phyloP scores from a whole-genome alignment of 176 grass and related monocot genomes.

The Phyllostachys edulis region DNA sequence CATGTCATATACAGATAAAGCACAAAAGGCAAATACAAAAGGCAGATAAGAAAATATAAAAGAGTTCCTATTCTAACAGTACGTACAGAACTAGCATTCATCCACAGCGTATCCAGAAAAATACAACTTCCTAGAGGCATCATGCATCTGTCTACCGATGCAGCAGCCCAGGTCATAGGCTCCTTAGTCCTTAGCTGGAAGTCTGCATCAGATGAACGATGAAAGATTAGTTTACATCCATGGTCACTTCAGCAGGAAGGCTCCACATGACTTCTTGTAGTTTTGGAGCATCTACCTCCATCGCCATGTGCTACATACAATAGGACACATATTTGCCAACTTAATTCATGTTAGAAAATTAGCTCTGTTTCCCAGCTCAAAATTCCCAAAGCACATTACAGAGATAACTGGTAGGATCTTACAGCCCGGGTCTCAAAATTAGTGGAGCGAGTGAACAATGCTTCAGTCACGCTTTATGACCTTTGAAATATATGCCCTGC shows the following conservation, averaged over 20 bases:
- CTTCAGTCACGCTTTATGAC: constrained; percentile 69
- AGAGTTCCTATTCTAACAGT: too few relatives aligned
- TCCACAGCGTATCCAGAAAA: not conserved
- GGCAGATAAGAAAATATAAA: too few relatives aligned
- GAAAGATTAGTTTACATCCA: not conserved
- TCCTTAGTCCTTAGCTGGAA: constrained; percentile 3
- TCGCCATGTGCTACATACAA: not conserved
- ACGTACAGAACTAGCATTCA: not conserved
- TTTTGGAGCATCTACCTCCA: not conserved
- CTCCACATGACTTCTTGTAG: not conserved
- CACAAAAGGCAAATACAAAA: too few relatives aligned
- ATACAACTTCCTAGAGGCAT: not conserved
- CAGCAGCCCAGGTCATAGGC: not conserved
- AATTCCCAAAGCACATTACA: not conserved
- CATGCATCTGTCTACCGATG: not conserved
- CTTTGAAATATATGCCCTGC: constrained; percentile 66
- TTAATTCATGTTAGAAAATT: not conserved
- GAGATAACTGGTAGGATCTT: not conserved
- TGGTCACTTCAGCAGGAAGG: not conserved
- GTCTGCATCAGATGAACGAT: not conserved
- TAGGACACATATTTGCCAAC: not conserved
- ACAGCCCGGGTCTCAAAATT: not conserved
- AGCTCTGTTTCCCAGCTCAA: not conserved
- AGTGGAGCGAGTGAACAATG: not conserved
- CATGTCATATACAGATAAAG: too few relatives aligned